phyloP scores from a whole-genome alignment of 2,329 filamentous ascomycete species.

The Knoxdaviesia proteae region DNA sequence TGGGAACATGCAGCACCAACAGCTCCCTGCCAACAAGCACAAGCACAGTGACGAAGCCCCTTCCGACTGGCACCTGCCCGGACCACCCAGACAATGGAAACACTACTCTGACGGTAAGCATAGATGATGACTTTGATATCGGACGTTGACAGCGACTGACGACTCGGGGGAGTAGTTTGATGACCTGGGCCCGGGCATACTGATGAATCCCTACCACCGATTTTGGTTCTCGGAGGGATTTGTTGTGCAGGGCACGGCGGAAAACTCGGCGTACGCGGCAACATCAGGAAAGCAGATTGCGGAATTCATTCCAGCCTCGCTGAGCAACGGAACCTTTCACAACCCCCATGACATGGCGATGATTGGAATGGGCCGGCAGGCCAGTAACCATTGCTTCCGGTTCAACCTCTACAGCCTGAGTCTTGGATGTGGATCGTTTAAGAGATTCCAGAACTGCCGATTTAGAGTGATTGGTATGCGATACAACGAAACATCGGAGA shows the following conservation, averaged over 20 bases:
- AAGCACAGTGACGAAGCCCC: no score
- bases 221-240: constrained; percentile 17
- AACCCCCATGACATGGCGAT: constrained; percentile 7
- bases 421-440: constrained; percentile 17
- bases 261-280: constrained; percentile 11
- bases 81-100: no score
- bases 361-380: constrained; percentile 8
- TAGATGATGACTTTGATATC: no score
- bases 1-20: no score
- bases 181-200: neutral
- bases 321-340: constrained; percentile 5
- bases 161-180: neutral
- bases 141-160: no score
- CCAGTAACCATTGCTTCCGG: constrained; percentile 10
- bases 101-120: no score
- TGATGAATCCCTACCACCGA: constrained; percentile 8
- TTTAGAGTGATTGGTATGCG: constrained; percentile 17
- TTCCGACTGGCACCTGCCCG: no score
- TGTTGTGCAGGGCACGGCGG: constrained; percentile 8
- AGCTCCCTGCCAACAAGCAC: no score
- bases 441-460: constrained; percentile 10
- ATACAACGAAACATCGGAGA: constrained; percentile 2
- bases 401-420: constrained; percentile 16
- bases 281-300: constrained; percentile 10
- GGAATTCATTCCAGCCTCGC: constrained; percentile 12